Percentiles rank a stretch among this genome's conserved stretches.
Conservation (phyloP, 352 stramenopile genomes). For the Globisporangium alternatum region DNA sequence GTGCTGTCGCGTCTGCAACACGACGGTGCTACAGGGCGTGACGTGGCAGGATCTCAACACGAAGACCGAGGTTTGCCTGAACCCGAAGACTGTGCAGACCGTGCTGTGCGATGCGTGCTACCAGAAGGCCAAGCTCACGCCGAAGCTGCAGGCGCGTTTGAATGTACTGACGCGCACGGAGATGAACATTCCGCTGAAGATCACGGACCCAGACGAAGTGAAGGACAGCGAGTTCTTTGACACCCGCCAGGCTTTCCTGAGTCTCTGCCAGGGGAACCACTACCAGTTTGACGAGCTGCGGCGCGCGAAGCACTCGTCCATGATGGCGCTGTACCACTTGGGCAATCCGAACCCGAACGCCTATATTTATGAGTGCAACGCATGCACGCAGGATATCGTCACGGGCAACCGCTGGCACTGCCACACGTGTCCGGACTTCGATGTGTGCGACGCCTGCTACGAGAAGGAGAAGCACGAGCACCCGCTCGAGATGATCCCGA, state of each 20-base stretch:
- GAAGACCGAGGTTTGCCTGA: slow-evolving; percentile 61
- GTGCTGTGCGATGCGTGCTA: slow-evolving; percentile 81
- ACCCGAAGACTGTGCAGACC: slow-evolving; percentile 66
- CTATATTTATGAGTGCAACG: slow-evolving; percentile 86
- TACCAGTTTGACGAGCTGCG: slow-evolving; percentile 99
- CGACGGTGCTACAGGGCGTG: slow-evolving; percentile 59
- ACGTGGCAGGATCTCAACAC: slow-evolving; percentile 61
- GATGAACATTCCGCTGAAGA: slow-evolving; percentile 67
- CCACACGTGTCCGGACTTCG: slow-evolving; percentile 85
- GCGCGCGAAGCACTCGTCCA: slow-evolving; percentile 98
- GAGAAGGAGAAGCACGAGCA: slow-evolving; percentile 83
- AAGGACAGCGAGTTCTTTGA: slow-evolving; percentile 93
- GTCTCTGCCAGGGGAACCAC: slow-evolving; percentile 96
- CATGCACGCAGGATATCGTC: slow-evolving; percentile 82
- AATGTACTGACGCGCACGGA: slow-evolving; percentile 49
- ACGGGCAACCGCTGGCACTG: slow-evolving; percentile 88
- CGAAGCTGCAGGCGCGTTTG: slow-evolving; percentile 47
- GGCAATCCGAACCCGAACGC: slow-evolving; percentile 93
- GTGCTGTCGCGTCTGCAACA: slow-evolving; percentile 80
- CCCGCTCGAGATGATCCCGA: slow-evolving; percentile 76
- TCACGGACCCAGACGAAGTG: slow-evolving; percentile 74
- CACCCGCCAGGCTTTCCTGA: slow-evolving; percentile 97
- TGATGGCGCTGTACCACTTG: slow-evolving; percentile 99
- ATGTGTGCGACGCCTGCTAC: slow-evolving; percentile 88
- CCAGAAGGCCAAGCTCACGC: slow-evolving; percentile 47